Evolutionary conservation across 257 asterid genomes (phyloP).

Genomic region (Solanum etuberosum): DNA sequence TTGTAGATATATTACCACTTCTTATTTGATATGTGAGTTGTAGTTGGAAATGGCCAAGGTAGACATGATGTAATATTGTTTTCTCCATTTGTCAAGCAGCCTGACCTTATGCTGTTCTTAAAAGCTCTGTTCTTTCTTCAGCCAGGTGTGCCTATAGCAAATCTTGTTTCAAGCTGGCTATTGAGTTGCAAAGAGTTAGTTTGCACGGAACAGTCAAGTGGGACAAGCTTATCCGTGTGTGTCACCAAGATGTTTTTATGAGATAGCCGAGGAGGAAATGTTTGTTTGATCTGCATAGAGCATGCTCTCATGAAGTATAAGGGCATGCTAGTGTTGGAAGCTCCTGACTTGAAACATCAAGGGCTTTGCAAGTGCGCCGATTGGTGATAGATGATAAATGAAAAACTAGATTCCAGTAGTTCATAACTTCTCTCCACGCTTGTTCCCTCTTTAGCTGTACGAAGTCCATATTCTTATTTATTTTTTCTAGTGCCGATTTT

Average conservation of each 20-base stretch:
- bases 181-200: background rate
- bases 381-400: constrained; percentile 33
- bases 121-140: background rate
- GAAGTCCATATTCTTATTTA: constrained; percentile 30
- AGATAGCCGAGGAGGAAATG: constrained; percentile 9
- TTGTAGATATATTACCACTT: background rate
- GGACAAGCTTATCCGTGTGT: constrained; percentile 10
- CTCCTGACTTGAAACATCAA: constrained; percentile 10
- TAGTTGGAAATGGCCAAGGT: background rate
- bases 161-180: constrained; percentile 2
- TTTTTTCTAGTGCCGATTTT: constrained; percentile 30
- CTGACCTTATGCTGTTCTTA: background rate
- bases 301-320: constrained; percentile 14
- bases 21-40: background rate
- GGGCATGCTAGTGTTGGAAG: constrained; percentile 11
- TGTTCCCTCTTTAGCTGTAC: constrained; percentile 36
- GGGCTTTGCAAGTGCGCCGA: constrained; percentile 21
- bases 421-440: constrained; percentile 24
- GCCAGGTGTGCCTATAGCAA: constrained; percentile 6
- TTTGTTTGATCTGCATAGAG: constrained; percentile 32
- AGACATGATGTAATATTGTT: background rate
- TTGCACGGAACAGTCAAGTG: constrained; percentile 5
- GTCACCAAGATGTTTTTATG: constrained; percentile 21
- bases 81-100: background rate
- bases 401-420: constrained; percentile 22